A percentile compares a stretch with the other conserved stretches of the same genome.
phyloP scores from a whole-genome alignment of 164 flowering plant species.

The Magnolia sinica region DNA sequence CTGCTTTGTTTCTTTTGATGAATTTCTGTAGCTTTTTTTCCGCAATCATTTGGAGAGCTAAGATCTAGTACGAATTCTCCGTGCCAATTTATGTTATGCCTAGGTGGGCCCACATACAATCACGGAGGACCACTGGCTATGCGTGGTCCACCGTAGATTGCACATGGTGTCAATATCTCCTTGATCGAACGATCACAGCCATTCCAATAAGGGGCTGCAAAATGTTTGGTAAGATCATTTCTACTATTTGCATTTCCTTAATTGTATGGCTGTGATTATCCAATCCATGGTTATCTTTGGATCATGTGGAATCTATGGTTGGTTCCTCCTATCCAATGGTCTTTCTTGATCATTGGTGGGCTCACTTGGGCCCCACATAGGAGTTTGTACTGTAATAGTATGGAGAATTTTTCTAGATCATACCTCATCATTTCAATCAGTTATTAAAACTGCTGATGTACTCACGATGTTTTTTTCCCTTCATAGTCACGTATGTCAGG shows the following conservation, averaged over 20 bases:
- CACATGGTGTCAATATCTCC: background rate
- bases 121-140: background rate
- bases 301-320: background rate
- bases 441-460: background rate
- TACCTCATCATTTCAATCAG: background rate
- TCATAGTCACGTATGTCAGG: background rate
- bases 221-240: background rate
- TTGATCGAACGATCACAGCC: too few species aligned
- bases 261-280: background rate
- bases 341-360: background rate
- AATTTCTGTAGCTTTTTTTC: background rate
- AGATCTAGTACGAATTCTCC: too few species aligned
- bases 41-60: background rate
- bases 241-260: background rate
- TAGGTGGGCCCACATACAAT: background rate
- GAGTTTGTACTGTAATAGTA: background rate
- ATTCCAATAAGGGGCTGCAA: background rate
- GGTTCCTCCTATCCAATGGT: background rate
- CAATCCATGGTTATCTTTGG: background rate
- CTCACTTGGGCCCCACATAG: background rate
- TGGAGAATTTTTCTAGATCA: background rate
- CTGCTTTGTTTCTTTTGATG: background rate
- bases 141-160: background rate
- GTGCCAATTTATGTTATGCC: too few species aligned
- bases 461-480: background rate